Evolutionary conservation across 768 basidiomycete species (phyloP).

Genomic region (Suillus sp.): DNA sequence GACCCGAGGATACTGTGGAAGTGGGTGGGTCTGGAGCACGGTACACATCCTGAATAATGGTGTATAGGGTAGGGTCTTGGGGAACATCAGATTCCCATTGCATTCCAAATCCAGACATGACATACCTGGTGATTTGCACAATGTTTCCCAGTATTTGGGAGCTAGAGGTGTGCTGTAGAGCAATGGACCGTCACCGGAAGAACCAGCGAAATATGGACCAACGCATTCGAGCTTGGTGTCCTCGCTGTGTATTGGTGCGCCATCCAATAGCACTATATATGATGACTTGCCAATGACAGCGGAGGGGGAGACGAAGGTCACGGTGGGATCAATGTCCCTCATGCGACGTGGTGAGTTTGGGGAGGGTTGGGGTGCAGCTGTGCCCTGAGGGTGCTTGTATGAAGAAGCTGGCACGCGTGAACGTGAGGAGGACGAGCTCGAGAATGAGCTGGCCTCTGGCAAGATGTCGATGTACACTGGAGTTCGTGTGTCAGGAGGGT

Average conservation of each 20-base stretch:
- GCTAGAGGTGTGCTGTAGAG: constrained; percentile 64
- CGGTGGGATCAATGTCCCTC: constrained; percentile 62
- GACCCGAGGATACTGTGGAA: constrained; percentile 20
- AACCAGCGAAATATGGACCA: constrained; percentile 33
- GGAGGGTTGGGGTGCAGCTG: constrained; percentile 7
- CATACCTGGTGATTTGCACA: constrained; percentile 56
- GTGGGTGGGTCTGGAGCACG: constrained; percentile 31
- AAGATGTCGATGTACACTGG: constrained; percentile 39
- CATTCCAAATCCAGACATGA: background rate
- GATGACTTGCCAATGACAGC: constrained; percentile 52
- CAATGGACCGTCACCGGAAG: constrained; percentile 33
- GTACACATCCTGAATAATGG: constrained; percentile 65
- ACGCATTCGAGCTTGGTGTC: constrained; percentile 38
- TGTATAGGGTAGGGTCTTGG: constrained; percentile 66
- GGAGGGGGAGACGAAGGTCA: constrained; percentile 59
- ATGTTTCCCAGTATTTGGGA: constrained; percentile 64
- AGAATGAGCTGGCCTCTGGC: constrained; percentile 20
- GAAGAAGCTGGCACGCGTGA: constrained; percentile 9
- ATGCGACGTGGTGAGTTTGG: constrained; percentile 50
- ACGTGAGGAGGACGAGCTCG: constrained; percentile 6
- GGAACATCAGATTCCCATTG: constrained; percentile 22
- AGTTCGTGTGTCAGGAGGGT: constrained; percentile 27
- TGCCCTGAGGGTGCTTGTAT: background rate
- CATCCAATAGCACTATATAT: constrained; percentile 56
- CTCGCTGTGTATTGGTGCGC: constrained; percentile 54